Conservation (phyloP, 2,329 filamentous ascomycete species). For the Hypomyces rosellus region DNA sequence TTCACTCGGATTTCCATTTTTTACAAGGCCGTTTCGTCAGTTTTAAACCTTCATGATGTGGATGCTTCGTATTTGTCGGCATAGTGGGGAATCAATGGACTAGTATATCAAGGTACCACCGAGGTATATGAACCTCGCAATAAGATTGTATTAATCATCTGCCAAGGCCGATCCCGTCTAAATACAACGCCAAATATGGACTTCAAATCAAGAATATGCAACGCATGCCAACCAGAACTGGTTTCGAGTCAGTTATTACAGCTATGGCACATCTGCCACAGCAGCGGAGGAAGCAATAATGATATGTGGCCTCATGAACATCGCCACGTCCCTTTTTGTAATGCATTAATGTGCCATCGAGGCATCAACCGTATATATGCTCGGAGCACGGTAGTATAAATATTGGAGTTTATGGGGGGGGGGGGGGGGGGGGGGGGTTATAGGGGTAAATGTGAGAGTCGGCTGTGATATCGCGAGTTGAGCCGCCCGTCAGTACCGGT, state of each 20-base stretch:
- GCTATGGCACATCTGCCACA: slow-evolving; percentile 6
- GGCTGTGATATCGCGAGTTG: background rate
- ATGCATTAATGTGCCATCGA: slow-evolving; percentile 1
- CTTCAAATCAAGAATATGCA: slow-evolving; percentile 14
- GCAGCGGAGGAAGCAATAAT: slow-evolving; percentile 3
- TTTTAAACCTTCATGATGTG: too few species aligned
- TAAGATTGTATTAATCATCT: slow-evolving; percentile 26
- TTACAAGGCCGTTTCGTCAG: background rate
- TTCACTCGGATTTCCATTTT: background rate
- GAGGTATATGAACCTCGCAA: slow-evolving; percentile 11
- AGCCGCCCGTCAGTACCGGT: slow-evolving; percentile 1
- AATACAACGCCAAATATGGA: slow-evolving; percentile 19
- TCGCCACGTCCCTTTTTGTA: background rate
- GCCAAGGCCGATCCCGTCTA: slow-evolving; percentile 21
- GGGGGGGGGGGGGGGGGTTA: background rate
- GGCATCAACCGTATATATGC: slow-evolving; percentile 6
- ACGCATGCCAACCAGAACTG: slow-evolving; percentile 5
- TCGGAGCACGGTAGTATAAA: background rate
- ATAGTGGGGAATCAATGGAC: background rate
- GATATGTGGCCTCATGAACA: background rate
- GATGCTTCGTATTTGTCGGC: too few species aligned
- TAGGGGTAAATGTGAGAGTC: background rate
- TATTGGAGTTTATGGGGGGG: background rate
- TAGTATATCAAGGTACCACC: background rate
- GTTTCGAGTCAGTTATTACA: slow-evolving; percentile 8